Evolutionary conservation across 768 basidiomycete species (phyloP), one percentile per base, ranked within the genome.

Genomic region (Gloeostereum incarnatum): DNA sequence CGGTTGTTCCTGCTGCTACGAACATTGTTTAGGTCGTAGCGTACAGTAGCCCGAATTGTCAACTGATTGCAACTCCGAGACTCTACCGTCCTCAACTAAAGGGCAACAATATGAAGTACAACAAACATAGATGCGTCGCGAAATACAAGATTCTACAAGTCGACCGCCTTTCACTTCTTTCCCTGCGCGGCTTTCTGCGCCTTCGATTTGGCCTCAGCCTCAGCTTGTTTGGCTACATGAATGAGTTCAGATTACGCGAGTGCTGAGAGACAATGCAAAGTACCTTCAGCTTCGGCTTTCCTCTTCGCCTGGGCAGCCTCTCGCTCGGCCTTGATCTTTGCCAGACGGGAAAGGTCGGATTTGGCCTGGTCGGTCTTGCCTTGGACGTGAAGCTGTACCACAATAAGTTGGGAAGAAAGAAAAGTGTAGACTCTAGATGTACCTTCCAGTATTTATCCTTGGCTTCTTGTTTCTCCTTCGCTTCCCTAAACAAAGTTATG

Each of bases 301-400:
- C 92, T 68, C 69, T 83, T 87, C 2, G 85, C 86, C 33, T 80
- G 79, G 1, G 92, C 91, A 29, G 78, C 83, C 45, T 92, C 92
- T 35, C 93, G 81, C 43, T 94, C 88, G 39, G 77, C 81, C 43
- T 75, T 75, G 51, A 98, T 88, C 75, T 81, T 84, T 32, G 76
- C 75, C 11, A 98, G 74, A 24, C 93, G 75, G 14, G 82, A 75
- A 35, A 98, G 76, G 58, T 98, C 93, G 3, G 80, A 58, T 62
- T 91, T 86, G 14, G 93, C 92, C 56, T 96, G 71, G 24, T 83
- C 79, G 0, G 93, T 97, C 77, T 96, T 86, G 43, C 93, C 93
- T 57, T 73, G 66, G 11, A 64, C 36, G 50, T 89, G 84, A 22
- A 85, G 65, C 84, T 85, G 47, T 6, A 27, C 18, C 3, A 23